A percentile compares a stretch with the other conserved stretches of the same genome.
These are phyloP conservation scores for Citrus australasica DNA, from an alignment of 345 rosid genomes.

Conservation along the genomic window DNA sequence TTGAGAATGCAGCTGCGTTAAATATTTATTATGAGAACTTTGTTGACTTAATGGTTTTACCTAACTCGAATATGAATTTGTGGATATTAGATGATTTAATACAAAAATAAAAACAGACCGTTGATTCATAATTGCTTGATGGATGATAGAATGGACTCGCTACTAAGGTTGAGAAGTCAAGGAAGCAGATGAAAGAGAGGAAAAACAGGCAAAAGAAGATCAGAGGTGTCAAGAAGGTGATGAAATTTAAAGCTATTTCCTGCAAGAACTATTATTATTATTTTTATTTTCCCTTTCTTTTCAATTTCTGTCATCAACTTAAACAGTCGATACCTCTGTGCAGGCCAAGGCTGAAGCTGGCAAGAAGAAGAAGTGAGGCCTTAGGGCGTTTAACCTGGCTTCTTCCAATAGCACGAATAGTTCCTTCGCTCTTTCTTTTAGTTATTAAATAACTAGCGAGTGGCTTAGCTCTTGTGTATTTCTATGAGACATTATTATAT, in stretches of 20 bases:
- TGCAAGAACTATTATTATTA: too few species aligned
- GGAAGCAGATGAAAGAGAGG: conserved; percentile 34
- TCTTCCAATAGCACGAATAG: not conserved
- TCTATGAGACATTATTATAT: too few species aligned
- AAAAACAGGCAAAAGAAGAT: conserved; percentile 30
- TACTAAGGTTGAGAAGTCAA: conserved; percentile 29
- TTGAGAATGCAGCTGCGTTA: too few species aligned
- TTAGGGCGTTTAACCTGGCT: not conserved
- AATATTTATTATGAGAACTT: too few species aligned
- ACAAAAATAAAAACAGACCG: too few species aligned
- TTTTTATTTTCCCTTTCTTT: too few species aligned
- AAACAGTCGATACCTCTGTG: not conserved
- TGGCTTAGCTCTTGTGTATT: not conserved
- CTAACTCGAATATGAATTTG: accelerated
- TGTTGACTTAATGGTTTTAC: accelerated
- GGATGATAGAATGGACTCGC: conserved; percentile 30
- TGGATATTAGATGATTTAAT: too few species aligned
- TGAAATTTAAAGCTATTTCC: too few species aligned
- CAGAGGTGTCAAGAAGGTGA: conserved; percentile 15
- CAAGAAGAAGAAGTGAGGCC: conserved; percentile 1
- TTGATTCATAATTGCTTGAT: not conserved
- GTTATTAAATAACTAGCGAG: not conserved
- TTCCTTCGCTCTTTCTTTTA: not conserved
- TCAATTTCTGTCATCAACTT: not conserved
- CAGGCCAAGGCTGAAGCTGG: conserved; percentile 18